Evolutionary conservation across 1,284 basidiomycete genomes (phyloP), one percentile per base, ranked within the genome.

Genomic region (Salmacisia buchloeana): DNA sequence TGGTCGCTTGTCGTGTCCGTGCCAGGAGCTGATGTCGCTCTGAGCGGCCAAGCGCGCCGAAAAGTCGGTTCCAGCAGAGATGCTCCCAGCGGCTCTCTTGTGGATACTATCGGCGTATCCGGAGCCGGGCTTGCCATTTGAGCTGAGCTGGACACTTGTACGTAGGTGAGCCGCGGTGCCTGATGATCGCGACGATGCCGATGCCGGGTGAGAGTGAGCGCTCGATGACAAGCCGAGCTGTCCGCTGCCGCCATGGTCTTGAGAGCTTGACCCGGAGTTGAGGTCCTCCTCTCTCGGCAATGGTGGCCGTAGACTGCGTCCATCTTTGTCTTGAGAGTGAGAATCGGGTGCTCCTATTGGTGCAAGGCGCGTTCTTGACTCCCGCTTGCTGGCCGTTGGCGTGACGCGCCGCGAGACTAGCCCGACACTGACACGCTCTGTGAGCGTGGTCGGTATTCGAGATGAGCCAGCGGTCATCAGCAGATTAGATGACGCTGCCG

Each of bases 11-110:
- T 21, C 41, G 18, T 43, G 41, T n/a, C 41, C 41, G 18, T 43
- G 41, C 41, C 29, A 61, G 4, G 66, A 63, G 38, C 59, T 60
- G 27, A 54, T 58, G 12, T 70, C 68, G 3, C 58, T 67, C 33
- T 70, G 70, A 0, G 66, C 65, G 13, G 66, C 66, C 2, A 70
- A 52, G 10, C 66, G 66, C 25, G 65, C 64, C 2, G 70, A 70
- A 18, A 68, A 58, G 41, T 68, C 66, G 21, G 68, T 68, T 7
- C 41, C 23, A 7, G 41, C 41, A 9, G 41, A 43, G 15, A 43
- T 43, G 3, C 41, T 43, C 18, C 46, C 29, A n/a, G 41, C 18
- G 7, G 12, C 41, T 21, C 23, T 43, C 15, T 18, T 43, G 41
- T 43, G 41, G 18, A 43, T 7, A 43, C 15, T 43, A 6, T n/a